phyloP scores from a whole-genome alignment of 2,329 filamentous ascomycete species.

The Fusarium coffeatum region DNA sequence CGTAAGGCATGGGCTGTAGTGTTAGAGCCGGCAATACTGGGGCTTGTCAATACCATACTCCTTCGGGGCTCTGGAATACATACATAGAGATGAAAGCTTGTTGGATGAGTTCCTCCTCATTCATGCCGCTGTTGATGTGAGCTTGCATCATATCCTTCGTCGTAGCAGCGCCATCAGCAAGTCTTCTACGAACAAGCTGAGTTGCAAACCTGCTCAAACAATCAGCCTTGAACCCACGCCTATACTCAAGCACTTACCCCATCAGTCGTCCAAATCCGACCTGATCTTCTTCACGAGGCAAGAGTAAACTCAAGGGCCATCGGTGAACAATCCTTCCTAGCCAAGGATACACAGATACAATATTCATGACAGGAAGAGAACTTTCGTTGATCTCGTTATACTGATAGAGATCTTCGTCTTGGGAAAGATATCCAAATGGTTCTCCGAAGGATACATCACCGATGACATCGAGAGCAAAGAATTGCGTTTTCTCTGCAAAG shows the following conservation, averaged over 20 bases:
- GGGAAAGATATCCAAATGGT: conserved; percentile 60
- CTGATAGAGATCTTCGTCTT: conserved; percentile 12
- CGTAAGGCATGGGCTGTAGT: conserved; percentile 67
- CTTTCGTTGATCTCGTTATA: conserved; percentile 41
- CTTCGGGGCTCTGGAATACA: not conserved
- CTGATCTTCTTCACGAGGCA: conserved; percentile 53
- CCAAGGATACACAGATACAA: conserved; percentile 53
- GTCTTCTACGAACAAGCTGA: conserved; percentile 37
- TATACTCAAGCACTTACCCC: conserved; percentile 44
- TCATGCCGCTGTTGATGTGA: conserved; percentile 54
- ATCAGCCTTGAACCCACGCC: too few relatives aligned
- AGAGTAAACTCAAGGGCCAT: conserved; percentile 52
- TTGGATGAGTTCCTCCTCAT: conserved; percentile 51
- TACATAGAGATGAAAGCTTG: conserved; percentile 56
- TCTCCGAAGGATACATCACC: conserved; percentile 62
- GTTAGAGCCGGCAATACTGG: conserved; percentile 69
- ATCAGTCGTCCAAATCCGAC: conserved; percentile 56
- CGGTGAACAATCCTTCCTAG: conserved; percentile 50
- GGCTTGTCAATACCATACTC: not conserved
- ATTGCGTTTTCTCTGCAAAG: conserved; percentile 60
- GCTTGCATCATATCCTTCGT: conserved; percentile 55
- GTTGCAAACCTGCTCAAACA: conserved; percentile 23
- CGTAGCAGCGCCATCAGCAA: conserved; percentile 29
- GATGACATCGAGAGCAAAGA: conserved; percentile 66
- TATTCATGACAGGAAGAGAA: conserved; percentile 53